phyloP scores from a whole-genome alignment of 345 rosid species.

The Bruguiera gymnorhiza region DNA sequence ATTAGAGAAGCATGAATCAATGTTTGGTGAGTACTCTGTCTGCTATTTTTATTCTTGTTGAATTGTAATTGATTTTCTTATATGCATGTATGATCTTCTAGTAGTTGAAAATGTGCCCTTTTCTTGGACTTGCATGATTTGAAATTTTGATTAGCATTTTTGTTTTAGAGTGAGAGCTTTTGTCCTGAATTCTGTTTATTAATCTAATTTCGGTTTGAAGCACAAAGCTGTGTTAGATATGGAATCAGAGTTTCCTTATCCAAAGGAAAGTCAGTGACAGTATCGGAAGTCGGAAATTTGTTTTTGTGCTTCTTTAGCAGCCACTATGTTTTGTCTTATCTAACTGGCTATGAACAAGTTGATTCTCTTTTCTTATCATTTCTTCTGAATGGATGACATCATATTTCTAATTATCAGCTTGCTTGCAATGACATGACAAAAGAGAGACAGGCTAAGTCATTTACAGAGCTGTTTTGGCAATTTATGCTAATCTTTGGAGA shows the following conservation, averaged over 20 bases:
- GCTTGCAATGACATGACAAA: conserved; percentile 54
- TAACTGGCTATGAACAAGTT: conserved; percentile 45
- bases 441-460: conserved; percentile 53
- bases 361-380: conserved; percentile 74
- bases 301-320: conserved; percentile 7
- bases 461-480: conserved; percentile 2
- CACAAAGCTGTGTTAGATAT: conserved; percentile 24
- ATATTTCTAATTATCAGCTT: conserved; percentile 69
- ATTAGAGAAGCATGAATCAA: conserved; percentile 69
- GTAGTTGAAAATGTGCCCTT: too few relatives aligned
- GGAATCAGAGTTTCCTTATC: conserved; percentile 36
- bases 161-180: neutral
- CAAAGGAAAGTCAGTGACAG: conserved; percentile 66
- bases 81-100: too few relatives aligned
- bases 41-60: neutral
- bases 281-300: conserved; percentile 52
- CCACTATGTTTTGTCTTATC: conserved; percentile 8
- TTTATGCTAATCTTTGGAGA: too few relatives aligned
- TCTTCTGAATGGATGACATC: conserved; percentile 56
- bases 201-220: conserved; percentile 40
- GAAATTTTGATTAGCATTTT: neutral
- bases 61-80: too few relatives aligned
- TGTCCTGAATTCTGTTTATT: too few relatives aligned
- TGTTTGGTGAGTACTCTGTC: conserved; percentile 47
- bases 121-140: too few relatives aligned